These are phyloP conservation scores for Fusarium nisikadoi DNA, from an alignment of 2,329 filamentous ascomycete species.

Conservation along the genomic window DNA sequence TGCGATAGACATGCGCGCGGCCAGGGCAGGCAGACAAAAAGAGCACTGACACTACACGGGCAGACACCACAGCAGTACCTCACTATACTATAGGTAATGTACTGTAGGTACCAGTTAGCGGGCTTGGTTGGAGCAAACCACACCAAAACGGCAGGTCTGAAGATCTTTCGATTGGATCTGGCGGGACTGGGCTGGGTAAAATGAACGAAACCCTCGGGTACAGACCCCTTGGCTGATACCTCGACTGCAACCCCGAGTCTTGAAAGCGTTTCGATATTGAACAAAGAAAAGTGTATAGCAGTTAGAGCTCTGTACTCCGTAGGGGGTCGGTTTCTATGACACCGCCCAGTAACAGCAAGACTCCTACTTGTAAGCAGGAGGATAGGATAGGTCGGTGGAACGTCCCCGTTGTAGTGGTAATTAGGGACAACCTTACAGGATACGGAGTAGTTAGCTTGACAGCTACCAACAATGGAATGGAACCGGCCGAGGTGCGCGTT, in stretches of 20 bases:
- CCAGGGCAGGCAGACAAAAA: slow-evolving; percentile 28
- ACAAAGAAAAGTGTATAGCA: neutral
- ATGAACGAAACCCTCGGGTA: slow-evolving; percentile 10
- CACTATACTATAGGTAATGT: neutral
- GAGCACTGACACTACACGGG: slow-evolving; percentile 14
- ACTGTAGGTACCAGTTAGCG: neutral
- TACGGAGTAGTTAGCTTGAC: slow-evolving; percentile 7
- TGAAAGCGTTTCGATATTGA: slow-evolving; percentile 18
- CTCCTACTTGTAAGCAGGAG: slow-evolving; percentile 16
- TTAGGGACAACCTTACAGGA: neutral
- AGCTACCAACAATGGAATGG: slow-evolving; percentile 4
- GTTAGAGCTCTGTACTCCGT: neutral
- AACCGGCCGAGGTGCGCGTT: slow-evolving; percentile 28
- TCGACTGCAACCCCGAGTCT: slow-evolving; percentile 6
- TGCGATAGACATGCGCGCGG: slow-evolving; percentile 36
- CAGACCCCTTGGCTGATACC: neutral
- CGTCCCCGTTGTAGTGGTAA: slow-evolving; percentile 7
- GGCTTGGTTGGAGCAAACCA: slow-evolving; percentile 8
- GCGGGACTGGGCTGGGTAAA: neutral
- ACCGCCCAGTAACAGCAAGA: slow-evolving; percentile 10
- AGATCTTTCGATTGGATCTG: slow-evolving; percentile 26
- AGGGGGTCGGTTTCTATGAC: neutral
- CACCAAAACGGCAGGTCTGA: slow-evolving; percentile 31
- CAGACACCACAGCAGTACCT: neutral
- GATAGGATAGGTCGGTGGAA: slow-evolving; percentile 8